Conservation (phyloP, 1,284 basidiomycete genomes). For the Apiotrichum montevideense region DNA sequence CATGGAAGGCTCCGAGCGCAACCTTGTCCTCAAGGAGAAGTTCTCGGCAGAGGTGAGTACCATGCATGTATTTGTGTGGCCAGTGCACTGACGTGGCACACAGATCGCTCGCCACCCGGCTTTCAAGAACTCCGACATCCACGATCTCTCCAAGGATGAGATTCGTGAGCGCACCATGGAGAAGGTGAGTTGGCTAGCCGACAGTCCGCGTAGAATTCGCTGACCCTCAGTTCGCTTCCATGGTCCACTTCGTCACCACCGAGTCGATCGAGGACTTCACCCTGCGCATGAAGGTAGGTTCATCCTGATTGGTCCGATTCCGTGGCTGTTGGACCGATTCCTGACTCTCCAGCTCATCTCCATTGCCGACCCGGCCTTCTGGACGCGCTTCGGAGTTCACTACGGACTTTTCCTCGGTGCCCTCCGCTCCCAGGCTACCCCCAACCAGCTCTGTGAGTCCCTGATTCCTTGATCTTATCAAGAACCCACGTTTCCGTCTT, state of each 20-base stretch:
- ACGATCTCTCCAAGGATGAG: slow-evolving; percentile 54
- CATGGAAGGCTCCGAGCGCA: slow-evolving; percentile 45
- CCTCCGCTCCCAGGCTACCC: slow-evolving; percentile 44
- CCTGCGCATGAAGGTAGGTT: slow-evolving; percentile 51
- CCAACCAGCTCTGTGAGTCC: slow-evolving; percentile 43
- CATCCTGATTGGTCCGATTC: slow-evolving; percentile 2
- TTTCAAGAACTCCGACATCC: slow-evolving; percentile 54
- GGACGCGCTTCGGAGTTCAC: slow-evolving; percentile 54
- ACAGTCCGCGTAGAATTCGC: too few relatives aligned
- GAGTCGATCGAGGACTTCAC: slow-evolving; percentile 51
- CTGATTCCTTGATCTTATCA: background rate
- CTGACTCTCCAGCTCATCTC: slow-evolving; percentile 31
- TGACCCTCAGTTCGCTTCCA: slow-evolving; percentile 34
- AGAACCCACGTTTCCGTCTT: background rate
- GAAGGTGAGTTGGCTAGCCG: slow-evolving; percentile 23
- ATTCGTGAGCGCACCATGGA: slow-evolving; percentile 52
- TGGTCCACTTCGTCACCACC: slow-evolving; percentile 50
- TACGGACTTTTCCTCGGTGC: slow-evolving; percentile 54
- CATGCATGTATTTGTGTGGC: background rate
- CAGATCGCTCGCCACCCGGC: slow-evolving; percentile 51
- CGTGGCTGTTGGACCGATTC: background rate
- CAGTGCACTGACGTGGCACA: background rate
- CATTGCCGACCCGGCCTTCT: slow-evolving; percentile 53
- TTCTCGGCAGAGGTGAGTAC: slow-evolving; percentile 50
- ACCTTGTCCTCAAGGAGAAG: slow-evolving; percentile 46